phyloP scores from a whole-genome alignment of 148 eudicot species.

The Suaeda aralocaspica region DNA sequence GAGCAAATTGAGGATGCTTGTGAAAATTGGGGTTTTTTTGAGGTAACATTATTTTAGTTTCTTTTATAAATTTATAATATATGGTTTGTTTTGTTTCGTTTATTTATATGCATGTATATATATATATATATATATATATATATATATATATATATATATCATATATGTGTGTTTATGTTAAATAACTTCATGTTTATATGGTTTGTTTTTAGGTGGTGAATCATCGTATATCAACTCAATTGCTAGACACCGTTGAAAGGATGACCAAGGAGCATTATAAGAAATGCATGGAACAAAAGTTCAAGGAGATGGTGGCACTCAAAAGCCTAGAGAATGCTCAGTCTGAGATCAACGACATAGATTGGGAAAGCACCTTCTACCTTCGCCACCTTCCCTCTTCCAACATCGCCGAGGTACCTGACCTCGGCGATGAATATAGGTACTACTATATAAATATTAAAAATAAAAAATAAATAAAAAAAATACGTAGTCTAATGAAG shows the following conservation, averaged over 20 bases:
- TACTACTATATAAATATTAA: too few relatives aligned
- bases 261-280: slow-evolving; percentile 65
- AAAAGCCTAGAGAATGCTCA: slow-evolving; percentile 65
- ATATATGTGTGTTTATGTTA: neutral
- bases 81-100: neutral
- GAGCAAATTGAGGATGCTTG: slow-evolving; percentile 59
- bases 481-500: too few relatives aligned
- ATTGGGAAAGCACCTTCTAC: slow-evolving; percentile 93
- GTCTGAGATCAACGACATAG: slow-evolving; percentile 57
- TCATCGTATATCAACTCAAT: slow-evolving; percentile 46
- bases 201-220: slow-evolving; percentile 44
- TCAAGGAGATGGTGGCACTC: slow-evolving; percentile 71
- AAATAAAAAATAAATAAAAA: too few relatives aligned
- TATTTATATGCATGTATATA: neutral
- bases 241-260: slow-evolving; percentile 62
- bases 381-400: slow-evolving; percentile 64
- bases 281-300: slow-evolving; percentile 58
- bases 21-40: slow-evolving; percentile 71
- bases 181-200: too few relatives aligned
- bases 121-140: neutral
- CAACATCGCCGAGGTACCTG: slow-evolving; percentile 68
- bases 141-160: too few relatives aligned
- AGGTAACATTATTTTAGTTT: slow-evolving; percentile 30
- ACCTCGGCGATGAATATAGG: slow-evolving; percentile 69
- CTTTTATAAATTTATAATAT: too few relatives aligned